These are phyloP conservation scores for Coniochaeta prunicola DNA, from an alignment of 2,329 filamentous ascomycete species.

Conservation along the genomic window DNA sequence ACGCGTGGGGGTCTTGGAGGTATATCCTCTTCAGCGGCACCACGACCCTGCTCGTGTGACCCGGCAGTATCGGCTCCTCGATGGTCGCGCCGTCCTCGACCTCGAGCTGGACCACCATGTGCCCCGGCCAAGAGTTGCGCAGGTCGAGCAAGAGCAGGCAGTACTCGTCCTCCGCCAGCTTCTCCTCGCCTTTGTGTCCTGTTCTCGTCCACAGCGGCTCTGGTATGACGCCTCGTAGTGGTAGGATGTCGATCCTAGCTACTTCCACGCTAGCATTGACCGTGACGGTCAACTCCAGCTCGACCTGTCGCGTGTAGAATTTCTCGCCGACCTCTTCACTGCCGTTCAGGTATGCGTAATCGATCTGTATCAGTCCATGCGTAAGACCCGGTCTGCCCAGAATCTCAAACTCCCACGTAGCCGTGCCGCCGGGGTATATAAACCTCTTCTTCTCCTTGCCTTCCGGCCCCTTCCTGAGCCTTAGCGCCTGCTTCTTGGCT, in stretches of 20 bases:
- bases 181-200: slow-evolving; percentile 23
- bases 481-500: slow-evolving; percentile 63
- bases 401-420: slow-evolving; percentile 75
- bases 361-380: slow-evolving; percentile 70
- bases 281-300: slow-evolving; percentile 74
- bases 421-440: slow-evolving; percentile 60
- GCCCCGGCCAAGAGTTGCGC: slow-evolving; percentile 82
- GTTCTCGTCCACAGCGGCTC: slow-evolving; percentile 47
- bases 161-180: slow-evolving; percentile 50
- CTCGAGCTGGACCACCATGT: slow-evolving; percentile 59
- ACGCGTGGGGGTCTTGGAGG: slow-evolving; percentile 66
- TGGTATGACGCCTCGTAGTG: slow-evolving; percentile 62
- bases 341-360: slow-evolving; percentile 77
- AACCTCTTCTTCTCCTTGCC: slow-evolving; percentile 43
- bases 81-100: slow-evolving; percentile 40
- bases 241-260: slow-evolving; percentile 69
- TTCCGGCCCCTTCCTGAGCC: slow-evolving; percentile 42
- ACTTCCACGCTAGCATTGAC: slow-evolving; percentile 89
- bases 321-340: slow-evolving; percentile 58
- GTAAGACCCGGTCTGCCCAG: slow-evolving; percentile 81
- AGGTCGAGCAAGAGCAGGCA: slow-evolving; percentile 79
- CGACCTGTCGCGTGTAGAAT: slow-evolving; percentile 80
- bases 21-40: slow-evolving; percentile 70
- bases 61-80: slow-evolving; percentile 54
- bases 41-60: slow-evolving; percentile 66